Conservation (phyloP, 495 filamentous ascomycete genomes). For the Lepraria neglecta region DNA sequence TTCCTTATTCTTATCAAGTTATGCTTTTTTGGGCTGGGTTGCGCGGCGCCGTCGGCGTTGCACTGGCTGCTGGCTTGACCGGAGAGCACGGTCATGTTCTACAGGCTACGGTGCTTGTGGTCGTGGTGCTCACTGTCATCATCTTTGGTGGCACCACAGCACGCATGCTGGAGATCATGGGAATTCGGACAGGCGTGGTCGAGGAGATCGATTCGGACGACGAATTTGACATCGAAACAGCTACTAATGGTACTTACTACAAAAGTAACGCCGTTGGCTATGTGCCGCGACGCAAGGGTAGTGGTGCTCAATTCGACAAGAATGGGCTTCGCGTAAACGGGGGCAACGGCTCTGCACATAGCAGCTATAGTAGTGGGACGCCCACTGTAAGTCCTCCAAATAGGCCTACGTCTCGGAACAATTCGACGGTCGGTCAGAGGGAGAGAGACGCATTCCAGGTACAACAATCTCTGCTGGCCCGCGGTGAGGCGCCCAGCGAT, state of each 20-base stretch:
- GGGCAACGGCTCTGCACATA: conserved; percentile 30
- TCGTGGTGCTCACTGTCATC: conserved; percentile 95
- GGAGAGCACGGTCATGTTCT: conserved; percentile 73
- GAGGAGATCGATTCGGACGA: conserved; percentile 96
- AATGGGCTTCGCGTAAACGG: conserved; percentile 38
- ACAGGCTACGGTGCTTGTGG: conserved; percentile 88
- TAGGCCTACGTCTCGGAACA: conserved; percentile 49
- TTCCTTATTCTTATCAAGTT: conserved; percentile 87
- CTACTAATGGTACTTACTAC: conserved; percentile 67
- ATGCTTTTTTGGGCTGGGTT: conserved; percentile 99
- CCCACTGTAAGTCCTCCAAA: conserved; percentile 45
- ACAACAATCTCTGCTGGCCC: conserved; percentile 61
- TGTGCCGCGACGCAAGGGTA: conserved; percentile 51
- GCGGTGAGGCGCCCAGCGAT: conserved; percentile 40
- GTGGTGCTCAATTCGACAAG: conserved; percentile 48
- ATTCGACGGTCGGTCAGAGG: conserved; percentile 32
- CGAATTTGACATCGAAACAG: conserved; percentile 94
- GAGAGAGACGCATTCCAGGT: conserved; percentile 46
- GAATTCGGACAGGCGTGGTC: conserved; percentile 88
- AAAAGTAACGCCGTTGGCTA: conserved; percentile 71
- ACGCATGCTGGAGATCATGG: conserved; percentile 95
- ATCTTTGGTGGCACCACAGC: conserved; percentile 97
- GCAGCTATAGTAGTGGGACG: conserved; percentile 52
- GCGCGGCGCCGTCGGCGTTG: conserved; percentile 92
- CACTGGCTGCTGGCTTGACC: conserved; percentile 79